Base-by-base conservation (phyloP, 148 eudicot genomes). In the Vaccinium darrowii region DNA sequence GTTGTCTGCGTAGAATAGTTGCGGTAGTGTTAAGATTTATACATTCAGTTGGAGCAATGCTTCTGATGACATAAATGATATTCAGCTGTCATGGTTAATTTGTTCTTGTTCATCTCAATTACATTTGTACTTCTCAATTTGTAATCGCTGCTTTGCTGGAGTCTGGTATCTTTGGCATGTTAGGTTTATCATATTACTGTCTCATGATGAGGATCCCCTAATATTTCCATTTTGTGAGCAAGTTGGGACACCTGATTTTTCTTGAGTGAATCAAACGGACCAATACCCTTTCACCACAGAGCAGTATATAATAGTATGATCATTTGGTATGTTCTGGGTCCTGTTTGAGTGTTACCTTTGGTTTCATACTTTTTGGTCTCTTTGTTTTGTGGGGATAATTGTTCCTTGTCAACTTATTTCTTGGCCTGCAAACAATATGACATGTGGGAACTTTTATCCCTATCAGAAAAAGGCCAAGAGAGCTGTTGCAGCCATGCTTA, bases 401-500 rank as follows among this genome's bases (percentile, higher is more conserved):
- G 6, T 15, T 52, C 16, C 16, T 75, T 47, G 57, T 23, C 54
- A 49, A 53, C 57, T 50, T 15, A 50, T 65, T 84, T 74, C 21
- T 8, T 81, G 30, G 36, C 8, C 79, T 81, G 50, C 27, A 36
- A 56, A 62, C 12, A 43, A 39, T n/a, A 21, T 78, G 62, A 81
- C 51, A 73, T 71, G 72, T 63, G 11, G 14, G 25, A 27, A 54
- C 21, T 43, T 5, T 39, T 83, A 67, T 30, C 8, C 27, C 9
- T 23, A 21, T 76, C 87, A 97, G 98, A 92, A 84, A 84, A 97
- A 92, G 90, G 99, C 98, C 21, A 97, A 93, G 86, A 94, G 96
- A 87, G 99, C 99, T 85, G 99, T 97, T 84, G 94, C 94, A 8
- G 99, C 98, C 30, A 97, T 97, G 98, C 92, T 97, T 79, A 92